phyloP scores from a whole-genome alignment of 768 basidiomycete species.

The Termitomyces sp. region DNA sequence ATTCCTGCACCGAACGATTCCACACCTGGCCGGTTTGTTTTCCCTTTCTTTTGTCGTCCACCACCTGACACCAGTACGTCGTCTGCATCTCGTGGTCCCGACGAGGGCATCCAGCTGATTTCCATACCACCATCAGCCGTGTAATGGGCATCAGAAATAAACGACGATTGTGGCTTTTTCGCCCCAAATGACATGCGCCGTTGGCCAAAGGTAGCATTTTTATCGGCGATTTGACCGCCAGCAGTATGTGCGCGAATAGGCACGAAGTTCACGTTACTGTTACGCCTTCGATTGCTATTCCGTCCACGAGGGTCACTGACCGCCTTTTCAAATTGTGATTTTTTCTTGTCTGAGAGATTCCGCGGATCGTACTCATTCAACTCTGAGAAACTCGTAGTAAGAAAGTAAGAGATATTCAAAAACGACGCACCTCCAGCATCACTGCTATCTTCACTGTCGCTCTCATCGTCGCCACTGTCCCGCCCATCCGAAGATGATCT shows the following conservation, averaged over 20 bases:
- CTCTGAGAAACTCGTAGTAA: slow-evolving; percentile 25
- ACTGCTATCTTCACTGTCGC: slow-evolving; percentile 41
- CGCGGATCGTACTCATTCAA: slow-evolving; percentile 48
- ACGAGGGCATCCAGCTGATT: slow-evolving; percentile 74
- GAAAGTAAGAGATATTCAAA: slow-evolving; percentile 3
- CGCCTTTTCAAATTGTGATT: slow-evolving; percentile 40
- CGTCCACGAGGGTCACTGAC: slow-evolving; percentile 34
- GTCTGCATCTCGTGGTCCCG: slow-evolving; percentile 29
- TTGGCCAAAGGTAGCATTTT: slow-evolving; percentile 65
- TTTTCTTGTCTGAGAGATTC: slow-evolving; percentile 41
- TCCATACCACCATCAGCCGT: slow-evolving; percentile 68
- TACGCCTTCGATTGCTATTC: slow-evolving; percentile 37
- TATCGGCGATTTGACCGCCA: slow-evolving; percentile 27
- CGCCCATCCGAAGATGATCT: slow-evolving; percentile 55
- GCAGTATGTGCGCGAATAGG: slow-evolving; percentile 49
- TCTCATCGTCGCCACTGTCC: slow-evolving; percentile 35
- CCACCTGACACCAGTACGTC: slow-evolving; percentile 20
- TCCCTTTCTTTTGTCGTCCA: slow-evolving; percentile 23
- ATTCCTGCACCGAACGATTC: slow-evolving; percentile 85
- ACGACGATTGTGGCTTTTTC: slow-evolving; percentile 8
- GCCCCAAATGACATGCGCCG: slow-evolving; percentile 33
- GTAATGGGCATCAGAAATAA: slow-evolving; percentile 16
- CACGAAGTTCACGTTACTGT: slow-evolving; percentile 45
- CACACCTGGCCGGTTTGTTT: slow-evolving; percentile 49
- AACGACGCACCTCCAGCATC: slow-evolving; percentile 46